phyloP scores from a whole-genome alignment of 106 monocot genomes.

The Dendrobium chrysotoxum region DNA sequence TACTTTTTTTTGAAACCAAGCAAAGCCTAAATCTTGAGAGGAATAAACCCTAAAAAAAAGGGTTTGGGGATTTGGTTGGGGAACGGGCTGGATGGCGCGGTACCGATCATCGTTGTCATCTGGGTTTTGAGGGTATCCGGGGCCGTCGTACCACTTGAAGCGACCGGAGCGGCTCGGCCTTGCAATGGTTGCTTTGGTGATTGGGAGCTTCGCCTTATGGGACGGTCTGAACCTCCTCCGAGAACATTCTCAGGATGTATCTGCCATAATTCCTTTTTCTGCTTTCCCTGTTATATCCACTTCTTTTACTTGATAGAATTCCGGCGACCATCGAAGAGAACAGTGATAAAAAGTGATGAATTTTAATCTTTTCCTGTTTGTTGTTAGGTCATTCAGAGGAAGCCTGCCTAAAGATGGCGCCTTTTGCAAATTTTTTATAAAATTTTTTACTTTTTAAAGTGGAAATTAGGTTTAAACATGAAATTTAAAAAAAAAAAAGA shows the following conservation, averaged over 20 bases:
- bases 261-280: not conserved
- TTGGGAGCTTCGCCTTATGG: slow-evolving; percentile 46
- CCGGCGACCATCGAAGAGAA: no score
- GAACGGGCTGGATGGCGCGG: slow-evolving; percentile 12
- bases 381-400: not conserved
- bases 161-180: slow-evolving; percentile 46
- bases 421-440: not conserved
- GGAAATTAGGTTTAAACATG: not conserved
- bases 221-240: slow-evolving; percentile 55
- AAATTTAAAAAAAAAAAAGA: not conserved
- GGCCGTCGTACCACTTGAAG: slow-evolving; percentile 55
- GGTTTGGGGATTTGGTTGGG: not conserved
- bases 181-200: slow-evolving; percentile 42
- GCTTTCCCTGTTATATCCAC: not conserved
- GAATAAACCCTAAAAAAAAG: not conserved
- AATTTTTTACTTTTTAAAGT: not conserved
- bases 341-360: not conserved
- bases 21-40: no score
- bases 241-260: slow-evolving; percentile 59
- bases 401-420: not conserved
- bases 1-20: no score
- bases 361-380: not conserved
- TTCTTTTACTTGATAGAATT: not conserved
- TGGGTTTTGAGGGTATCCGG: slow-evolving; percentile 28
- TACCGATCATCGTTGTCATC: slow-evolving; percentile 20